A percentile compares a stretch with the other conserved stretches of the same genome.
phyloP scores from a whole-genome alignment of 73 alveolate species.

The Paramecium primaurelia region DNA sequence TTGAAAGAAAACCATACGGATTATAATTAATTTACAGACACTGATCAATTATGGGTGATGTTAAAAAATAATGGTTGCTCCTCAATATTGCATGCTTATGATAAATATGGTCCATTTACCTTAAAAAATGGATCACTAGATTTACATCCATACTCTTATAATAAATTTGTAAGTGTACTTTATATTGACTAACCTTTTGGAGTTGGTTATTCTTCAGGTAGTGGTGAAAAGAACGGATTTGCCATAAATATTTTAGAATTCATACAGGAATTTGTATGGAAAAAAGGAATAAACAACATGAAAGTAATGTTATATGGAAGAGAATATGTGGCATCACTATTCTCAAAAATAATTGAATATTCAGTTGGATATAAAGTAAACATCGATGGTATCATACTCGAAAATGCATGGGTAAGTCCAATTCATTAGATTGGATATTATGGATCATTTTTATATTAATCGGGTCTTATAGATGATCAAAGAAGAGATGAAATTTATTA shows the following conservation, averaged over 20 bases:
- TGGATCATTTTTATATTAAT: background rate
- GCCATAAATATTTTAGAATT: background rate
- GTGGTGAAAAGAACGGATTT: background rate
- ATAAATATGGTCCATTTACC: background rate
- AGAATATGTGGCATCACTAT: background rate
- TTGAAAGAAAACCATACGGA: background rate
- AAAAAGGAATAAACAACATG: background rate
- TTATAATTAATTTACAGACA: background rate
- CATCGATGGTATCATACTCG: background rate
- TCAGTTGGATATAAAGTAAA: background rate
- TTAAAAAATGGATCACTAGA: background rate
- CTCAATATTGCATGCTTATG: background rate
- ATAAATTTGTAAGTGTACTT: background rate
- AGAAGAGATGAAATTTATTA: background rate
- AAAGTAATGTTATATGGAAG: background rate
- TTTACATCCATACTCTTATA: background rate
- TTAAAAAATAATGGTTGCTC: background rate
- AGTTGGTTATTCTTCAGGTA: background rate
- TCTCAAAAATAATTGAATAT: background rate
- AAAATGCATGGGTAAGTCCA: background rate
- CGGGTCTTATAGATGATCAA: background rate
- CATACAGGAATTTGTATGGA: background rate
- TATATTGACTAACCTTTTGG: background rate
- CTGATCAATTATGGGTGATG: background rate
- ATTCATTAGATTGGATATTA: background rate